Evolutionary conservation across 345 rosid species (phyloP), one percentile per base, ranked within the genome.

Genomic region (Noccaea caerulescens): DNA sequence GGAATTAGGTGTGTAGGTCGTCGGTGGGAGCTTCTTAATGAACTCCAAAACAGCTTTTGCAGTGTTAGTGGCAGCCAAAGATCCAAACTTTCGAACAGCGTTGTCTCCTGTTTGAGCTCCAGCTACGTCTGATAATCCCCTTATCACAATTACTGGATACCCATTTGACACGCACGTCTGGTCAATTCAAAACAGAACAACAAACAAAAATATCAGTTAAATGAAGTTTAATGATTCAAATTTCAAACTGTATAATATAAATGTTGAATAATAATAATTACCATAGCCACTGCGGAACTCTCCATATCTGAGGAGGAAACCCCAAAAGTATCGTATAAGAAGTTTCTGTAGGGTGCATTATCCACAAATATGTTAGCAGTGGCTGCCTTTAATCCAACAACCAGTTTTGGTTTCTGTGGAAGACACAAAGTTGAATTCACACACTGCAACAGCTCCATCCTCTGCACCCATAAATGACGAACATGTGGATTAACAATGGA

Each of bases 121-220:
- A 2, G 88, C 86, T 62, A 84, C 62, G 68, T 82, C 83, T 52
- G 88, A 84, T 38, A 78, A 51, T 9, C 83, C 83, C 57, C 86
- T 38, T 16, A 82, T 79, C 1, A 85, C 83, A 0, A 87, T 83
- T 64, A 72, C 62, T 0, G 82, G 83, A 25, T 49, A 72, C 5
- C 87, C 86, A 68, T 83, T 87, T 57, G 88, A 86, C 65, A 75
- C 57, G 60, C 87, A 73, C 32, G 85, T 81, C 84, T 83, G 81
- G 10, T 52, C 36, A 25, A n/a, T 0, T 5, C 23, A 37, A 18
- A 65, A 53, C 18, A n/a, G 8, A 4, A 25, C 30, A 25, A 25
- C 1, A 45, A 72, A 1, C n/a, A 23, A 25, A 25, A 18, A 18
- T 18, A 18, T 18, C 20, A 18, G 20, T 18, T 18, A 18, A 18